These are phyloP conservation scores for Pleurotus citrinopileatus DNA, from an alignment of 768 basidiomycete genomes.

Conservation along the genomic window DNA sequence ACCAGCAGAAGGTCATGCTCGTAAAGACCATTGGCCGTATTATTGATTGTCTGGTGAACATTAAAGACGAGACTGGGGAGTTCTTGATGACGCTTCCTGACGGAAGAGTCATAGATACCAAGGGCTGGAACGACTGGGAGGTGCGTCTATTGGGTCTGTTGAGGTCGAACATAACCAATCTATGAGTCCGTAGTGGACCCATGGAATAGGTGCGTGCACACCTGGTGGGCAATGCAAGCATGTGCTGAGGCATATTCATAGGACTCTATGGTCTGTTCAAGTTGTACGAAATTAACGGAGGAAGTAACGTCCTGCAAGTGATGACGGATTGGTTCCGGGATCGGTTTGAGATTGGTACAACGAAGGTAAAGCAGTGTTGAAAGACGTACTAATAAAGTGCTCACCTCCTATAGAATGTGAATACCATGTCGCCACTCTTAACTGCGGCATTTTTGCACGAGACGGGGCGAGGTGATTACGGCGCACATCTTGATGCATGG, in stretches of 20 bases:
- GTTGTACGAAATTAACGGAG: constrained; percentile 38
- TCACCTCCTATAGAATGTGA: constrained; percentile 40
- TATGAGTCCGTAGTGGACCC: constrained; percentile 33
- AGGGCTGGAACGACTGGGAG: constrained; percentile 60
- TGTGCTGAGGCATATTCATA: constrained; percentile 11
- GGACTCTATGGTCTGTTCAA: constrained; percentile 39
- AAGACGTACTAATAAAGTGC: background rate
- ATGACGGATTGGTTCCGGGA: constrained; percentile 46
- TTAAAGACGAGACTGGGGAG: constrained; percentile 50
- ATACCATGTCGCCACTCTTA: constrained; percentile 53
- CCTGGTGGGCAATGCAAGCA: background rate
- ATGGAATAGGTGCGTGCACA: constrained; percentile 35
- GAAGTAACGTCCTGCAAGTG: constrained; percentile 34
- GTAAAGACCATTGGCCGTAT: constrained; percentile 30
- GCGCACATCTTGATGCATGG: constrained; percentile 42
- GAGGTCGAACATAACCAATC: background rate
- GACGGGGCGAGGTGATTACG: constrained; percentile 29
- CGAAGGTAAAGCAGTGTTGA: constrained; percentile 29
- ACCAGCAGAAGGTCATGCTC: constrained; percentile 25
- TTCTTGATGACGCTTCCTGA: constrained; percentile 47
- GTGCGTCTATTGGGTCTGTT: constrained; percentile 18
- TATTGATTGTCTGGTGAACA: constrained; percentile 44
- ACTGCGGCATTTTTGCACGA: constrained; percentile 43
- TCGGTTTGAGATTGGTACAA: constrained; percentile 47
- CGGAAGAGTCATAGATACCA: constrained; percentile 53